Conservation (phyloP, 2,329 filamentous ascomycete species). For the Cercospora sesami region DNA sequence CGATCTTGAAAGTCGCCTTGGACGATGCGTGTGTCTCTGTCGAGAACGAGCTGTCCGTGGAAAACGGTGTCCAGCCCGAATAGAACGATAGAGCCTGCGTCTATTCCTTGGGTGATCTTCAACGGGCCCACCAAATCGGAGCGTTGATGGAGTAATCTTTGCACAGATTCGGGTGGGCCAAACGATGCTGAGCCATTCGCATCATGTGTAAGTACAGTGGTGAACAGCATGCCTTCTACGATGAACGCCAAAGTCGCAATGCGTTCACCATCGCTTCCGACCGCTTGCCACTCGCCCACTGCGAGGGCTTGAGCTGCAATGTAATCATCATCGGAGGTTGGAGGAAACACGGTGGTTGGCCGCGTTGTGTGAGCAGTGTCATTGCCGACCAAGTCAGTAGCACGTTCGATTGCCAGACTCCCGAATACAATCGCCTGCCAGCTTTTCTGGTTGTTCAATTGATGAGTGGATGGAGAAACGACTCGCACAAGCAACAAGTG, state of each 20-base stretch:
- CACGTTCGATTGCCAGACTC: neutral
- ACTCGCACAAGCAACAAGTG: conserved; percentile 43
- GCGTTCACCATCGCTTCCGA: neutral
- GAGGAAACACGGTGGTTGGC: neutral
- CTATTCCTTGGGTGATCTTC: conserved; percentile 22
- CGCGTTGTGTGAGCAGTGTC: neutral
- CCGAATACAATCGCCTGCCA: conserved; percentile 22
- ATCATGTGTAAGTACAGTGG: neutral
- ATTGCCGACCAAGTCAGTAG: neutral
- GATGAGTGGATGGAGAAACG: conserved; percentile 41
- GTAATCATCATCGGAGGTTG: neutral
- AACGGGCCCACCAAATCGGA: conserved; percentile 27
- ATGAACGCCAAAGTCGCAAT: conserved; percentile 21
- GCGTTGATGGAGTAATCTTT: conserved; percentile 9
- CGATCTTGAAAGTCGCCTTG: conserved; percentile 27
- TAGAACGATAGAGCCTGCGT: conserved; percentile 31
- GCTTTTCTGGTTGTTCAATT: conserved; percentile 13
- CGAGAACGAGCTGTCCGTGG: conserved; percentile 27
- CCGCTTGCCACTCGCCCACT: conserved; percentile 16
- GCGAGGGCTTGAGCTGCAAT: conserved; percentile 16
- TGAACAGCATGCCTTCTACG: conserved; percentile 19
- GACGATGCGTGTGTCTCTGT: neutral
- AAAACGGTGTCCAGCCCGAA: conserved; percentile 38
- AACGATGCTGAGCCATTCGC: neutral
- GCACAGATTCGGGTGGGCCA: neutral